Percentiles rank a stretch among this genome's conserved stretches.
Evolutionary conservation across 805 yeast species (phyloP).

Genomic region (Nakazawaea ernobii): DNA sequence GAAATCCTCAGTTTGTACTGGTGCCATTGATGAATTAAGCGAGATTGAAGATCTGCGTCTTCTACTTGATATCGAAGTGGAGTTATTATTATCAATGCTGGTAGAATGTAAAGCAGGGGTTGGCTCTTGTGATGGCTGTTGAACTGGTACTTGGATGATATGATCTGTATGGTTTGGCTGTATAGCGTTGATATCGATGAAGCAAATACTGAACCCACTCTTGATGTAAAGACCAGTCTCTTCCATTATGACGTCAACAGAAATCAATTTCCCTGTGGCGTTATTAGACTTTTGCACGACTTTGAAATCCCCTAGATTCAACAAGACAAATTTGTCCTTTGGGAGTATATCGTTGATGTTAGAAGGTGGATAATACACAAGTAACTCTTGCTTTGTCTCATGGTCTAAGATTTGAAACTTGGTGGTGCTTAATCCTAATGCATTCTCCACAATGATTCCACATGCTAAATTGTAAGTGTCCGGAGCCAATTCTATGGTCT

Average conservation of each 20-base stretch:
- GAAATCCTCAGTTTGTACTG: conserved; percentile 10
- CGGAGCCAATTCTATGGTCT: conserved; percentile 39
- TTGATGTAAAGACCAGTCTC: conserved; percentile 52
- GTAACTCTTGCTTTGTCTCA: conserved; percentile 22
- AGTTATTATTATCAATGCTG: background rate
- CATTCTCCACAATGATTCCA: conserved; percentile 47
- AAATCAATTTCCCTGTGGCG: conserved; percentile 19
- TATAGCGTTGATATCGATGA: conserved; percentile 25
- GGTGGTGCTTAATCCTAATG: conserved; percentile 54
- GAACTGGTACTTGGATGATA: background rate
- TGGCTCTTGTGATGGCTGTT: background rate
- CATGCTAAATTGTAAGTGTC: conserved; percentile 46
- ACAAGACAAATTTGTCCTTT: conserved; percentile 39
- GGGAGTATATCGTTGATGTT: conserved; percentile 56
- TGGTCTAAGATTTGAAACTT: conserved; percentile 38
- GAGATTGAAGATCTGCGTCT: conserved; percentile 11
- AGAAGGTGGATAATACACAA: conserved; percentile 49
- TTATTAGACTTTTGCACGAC: conserved; percentile 16
- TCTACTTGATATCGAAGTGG: background rate
- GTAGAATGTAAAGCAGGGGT: background rate
- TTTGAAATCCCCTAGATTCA: conserved; percentile 45
- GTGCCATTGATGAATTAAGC: conserved; percentile 5
- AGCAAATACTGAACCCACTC: conserved; percentile 40
- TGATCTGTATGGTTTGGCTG: conserved; percentile 9
- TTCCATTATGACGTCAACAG: conserved; percentile 43